A percentile compares a stretch with the other conserved stretches of the same genome.
Evolutionary conservation across 352 stramenopile genomes (phyloP).

Genomic region (Phytophthora fragariaefolia): DNA sequence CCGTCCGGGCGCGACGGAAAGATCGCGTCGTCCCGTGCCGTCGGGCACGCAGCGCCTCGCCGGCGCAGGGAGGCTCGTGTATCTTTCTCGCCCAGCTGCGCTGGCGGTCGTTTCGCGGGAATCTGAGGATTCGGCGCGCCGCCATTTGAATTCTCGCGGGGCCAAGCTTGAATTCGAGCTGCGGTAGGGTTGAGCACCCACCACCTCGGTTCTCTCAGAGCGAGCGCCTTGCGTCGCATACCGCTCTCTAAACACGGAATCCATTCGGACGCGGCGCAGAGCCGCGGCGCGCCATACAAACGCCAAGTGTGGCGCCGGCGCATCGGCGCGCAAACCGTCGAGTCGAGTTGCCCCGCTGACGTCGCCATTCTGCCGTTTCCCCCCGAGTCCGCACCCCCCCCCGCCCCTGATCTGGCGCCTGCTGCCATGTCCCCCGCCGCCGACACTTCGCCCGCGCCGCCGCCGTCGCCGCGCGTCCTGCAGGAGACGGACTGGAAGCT

Average conservation of each 20-base stretch:
- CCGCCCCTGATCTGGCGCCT: conserved; percentile 3
- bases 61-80: not conserved
- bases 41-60: not conserved
- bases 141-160: too few relatives aligned
- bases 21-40: conserved; percentile 13
- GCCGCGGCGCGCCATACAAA: conserved; percentile 22
- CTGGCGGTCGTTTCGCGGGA: conserved; percentile 26
- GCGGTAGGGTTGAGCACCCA: conserved; percentile 3
- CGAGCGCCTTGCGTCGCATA: conserved; percentile 21
- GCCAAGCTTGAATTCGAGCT: conserved; percentile 16
- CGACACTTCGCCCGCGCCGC: conserved; percentile 19
- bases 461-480: conserved; percentile 22
- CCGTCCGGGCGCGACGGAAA: conserved; percentile 14
- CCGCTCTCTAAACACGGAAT: conserved; percentile 14
- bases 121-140: conserved; percentile 29
- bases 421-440: conserved; percentile 37
- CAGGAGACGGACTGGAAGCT: conserved; percentile 59
- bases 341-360: conserved; percentile 10
- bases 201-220: not conserved
- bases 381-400: conserved; percentile 2
- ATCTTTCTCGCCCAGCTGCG: conserved; percentile 14
- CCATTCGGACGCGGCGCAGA: conserved; percentile 14
- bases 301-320: conserved; percentile 3
- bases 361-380: conserved; percentile 34
- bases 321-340: conserved; percentile 6